Evolutionary conservation across 306 rosid genomes (phyloP), one percentile per base, ranked within the genome.

Genomic region (Ammopiptanthus mongolicus): DNA sequence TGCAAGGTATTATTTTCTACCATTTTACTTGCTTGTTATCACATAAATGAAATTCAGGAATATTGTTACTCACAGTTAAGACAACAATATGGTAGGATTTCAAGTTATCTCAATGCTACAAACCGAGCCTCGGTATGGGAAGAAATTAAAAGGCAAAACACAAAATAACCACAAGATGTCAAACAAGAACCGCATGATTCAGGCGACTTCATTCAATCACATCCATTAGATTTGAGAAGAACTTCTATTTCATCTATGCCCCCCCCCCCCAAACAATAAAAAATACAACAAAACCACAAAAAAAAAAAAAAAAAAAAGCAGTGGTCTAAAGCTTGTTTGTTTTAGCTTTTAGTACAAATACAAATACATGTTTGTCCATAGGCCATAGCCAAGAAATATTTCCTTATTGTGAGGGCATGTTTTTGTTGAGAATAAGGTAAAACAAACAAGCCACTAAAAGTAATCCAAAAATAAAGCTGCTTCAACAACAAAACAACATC

Each of bases 1-100:
- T 95, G 91, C 88, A 82, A 69, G 89, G 82, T 78, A 83, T 80
- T 69, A 77, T 74, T 34, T 73, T 69, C 55, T 9, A 76, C 41
- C 71, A 75, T 59, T 63, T 61, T 39, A 72, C 42, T 74, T 69
- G 21, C 61, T 63, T 46, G 69, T 41, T 69, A 50, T 65, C 12
- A 11, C 31, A 17, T 71, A 17, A 70, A 67, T 57, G 60, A 67
- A 55, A 21, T 47, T 69, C 63, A 58, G 19, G 33, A 66, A n/a
- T 53, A 65, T 18, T 22, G 19, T 2, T 33, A 62, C 62, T 13
- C 48, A 46, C 10, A n/a, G 9, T 8, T 71, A 65, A 65, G 41
- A 65, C 72, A 52, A 79, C 14, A 61, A 47, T 34, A 23, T 39
- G 39, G 23, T 15, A 29, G 58, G 57, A 34, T 36, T 77, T 65